Evolutionary conservation across 129 eudicot genomes (phyloP).

Genomic region (Helianthus tuberosus): DNA sequence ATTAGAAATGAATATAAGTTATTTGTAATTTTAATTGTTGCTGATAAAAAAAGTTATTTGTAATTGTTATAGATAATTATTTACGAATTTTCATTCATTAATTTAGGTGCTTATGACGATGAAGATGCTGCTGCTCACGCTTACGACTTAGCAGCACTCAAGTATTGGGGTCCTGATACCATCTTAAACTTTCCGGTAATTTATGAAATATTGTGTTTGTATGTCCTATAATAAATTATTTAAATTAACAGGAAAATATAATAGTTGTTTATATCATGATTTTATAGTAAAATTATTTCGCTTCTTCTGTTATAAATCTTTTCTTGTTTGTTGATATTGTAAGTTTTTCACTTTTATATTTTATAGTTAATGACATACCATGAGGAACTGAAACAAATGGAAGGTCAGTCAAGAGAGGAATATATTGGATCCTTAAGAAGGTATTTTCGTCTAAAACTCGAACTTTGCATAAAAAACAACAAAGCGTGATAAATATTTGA

Average conservation of each 20-base stretch:
- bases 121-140: slow-evolving; percentile 93
- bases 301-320: background rate
- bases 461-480: background rate
- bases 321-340: background rate
- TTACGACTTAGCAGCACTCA: slow-evolving; percentile 80
- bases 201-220: background rate
- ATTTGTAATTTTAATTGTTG: background rate
- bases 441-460: slow-evolving; percentile 15
- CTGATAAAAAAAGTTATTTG: too few relatives aligned
- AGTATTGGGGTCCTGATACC: slow-evolving; percentile 82
- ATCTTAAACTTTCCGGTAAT: slow-evolving; percentile 80
- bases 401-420: slow-evolving; percentile 78
- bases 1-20: background rate
- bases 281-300: background rate
- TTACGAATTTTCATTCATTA: background rate
- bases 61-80: background rate
- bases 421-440: slow-evolving; percentile 86
- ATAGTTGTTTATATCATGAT: background rate
- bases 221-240: background rate
- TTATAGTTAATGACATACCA: slow-evolving; percentile 62
- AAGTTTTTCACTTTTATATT: background rate
- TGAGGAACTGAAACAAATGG: slow-evolving; percentile 71
- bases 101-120: slow-evolving; percentile 82
- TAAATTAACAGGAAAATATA: background rate
- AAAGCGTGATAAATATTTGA: background rate